Base-by-base conservation (phyloP, 306 rosid species). In the Rubus parviflorus region DNA sequence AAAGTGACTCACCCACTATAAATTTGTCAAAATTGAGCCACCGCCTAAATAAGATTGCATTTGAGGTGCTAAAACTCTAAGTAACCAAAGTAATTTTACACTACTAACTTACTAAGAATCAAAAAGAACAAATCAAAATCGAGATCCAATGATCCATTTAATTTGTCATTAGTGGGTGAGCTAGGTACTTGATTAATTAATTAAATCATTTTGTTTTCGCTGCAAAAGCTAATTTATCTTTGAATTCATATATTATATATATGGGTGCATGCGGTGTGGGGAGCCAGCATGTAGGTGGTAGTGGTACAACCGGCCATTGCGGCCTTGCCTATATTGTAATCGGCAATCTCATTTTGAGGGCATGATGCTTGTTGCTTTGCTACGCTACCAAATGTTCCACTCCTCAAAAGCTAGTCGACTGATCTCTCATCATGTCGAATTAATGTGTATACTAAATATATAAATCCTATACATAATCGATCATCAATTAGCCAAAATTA, bases 331-430 rank as follows among this genome's bases (percentile, higher is more conserved):
- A 42, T 54, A 42, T 73, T 70, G 63, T 79, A 7, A 63, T 72
- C 41, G 61, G 15, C 15, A 17, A 62, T 73, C 63, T 71, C 45
- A 58, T 16, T 51, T 81, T 69, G 17, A 77, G 9, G 48, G 72
- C 80, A 85, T 85, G 60, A 76, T 88, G 79, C 68, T 90, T 83
- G 83, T 85, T 90, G 75, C 77, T 17, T 72, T 77, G 79, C 80
- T 84, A 88, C 87, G 90, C 87, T 78, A 85, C 86, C 88, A 72
- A 60, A 66, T 22, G 43, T 61, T 47, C 61, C 54, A 8, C 49
- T 70, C 66, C 67, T 8, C 13, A 8, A 73, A 57, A 56, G 68
- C 77, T 10, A 3, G n/a, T 47, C 16, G 6, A 19, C 4, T 38
- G 35, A 30, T 30, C 16, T 7, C 56, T 57, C 75, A 57, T 80